These are phyloP conservation scores for Coffea eugenioides DNA, from an alignment of 257 asterid genomes.

Conservation along the genomic window DNA sequence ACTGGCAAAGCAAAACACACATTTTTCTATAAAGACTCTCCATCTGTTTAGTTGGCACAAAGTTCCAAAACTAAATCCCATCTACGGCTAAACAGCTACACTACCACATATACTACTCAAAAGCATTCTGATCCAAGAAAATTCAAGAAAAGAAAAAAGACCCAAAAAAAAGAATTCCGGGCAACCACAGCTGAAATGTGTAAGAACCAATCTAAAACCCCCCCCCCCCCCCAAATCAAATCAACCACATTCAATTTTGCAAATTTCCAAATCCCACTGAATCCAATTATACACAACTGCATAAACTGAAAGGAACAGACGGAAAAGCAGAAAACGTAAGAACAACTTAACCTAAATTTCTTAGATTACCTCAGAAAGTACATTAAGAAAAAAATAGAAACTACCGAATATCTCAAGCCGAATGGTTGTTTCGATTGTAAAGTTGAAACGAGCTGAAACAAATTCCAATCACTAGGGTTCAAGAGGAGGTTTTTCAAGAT, in stretches of 20 bases:
- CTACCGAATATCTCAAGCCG: slow-evolving; percentile 17
- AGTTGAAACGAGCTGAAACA: slow-evolving; percentile 8
- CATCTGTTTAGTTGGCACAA: background rate
- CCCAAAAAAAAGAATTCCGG: background rate
- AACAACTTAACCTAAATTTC: background rate
- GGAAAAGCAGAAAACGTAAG: background rate
- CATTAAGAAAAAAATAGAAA: background rate
- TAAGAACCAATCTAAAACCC: background rate
- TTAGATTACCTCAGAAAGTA: slow-evolving; percentile 12
- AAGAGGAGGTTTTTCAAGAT: slow-evolving; percentile 30
- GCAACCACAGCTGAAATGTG: background rate
- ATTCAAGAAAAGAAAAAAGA: background rate
- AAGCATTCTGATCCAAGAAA: slow-evolving; percentile 4
- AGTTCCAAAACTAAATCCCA: slow-evolving; percentile 3
- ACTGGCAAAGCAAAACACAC: background rate
- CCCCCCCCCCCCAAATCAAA: background rate
- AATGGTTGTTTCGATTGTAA: background rate
- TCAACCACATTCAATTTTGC: slow-evolving; percentile 3
- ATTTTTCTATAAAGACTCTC: background rate
- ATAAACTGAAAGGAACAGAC: slow-evolving; percentile 4
- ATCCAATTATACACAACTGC: slow-evolving; percentile 4
- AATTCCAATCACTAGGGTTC: slow-evolving; percentile 22
- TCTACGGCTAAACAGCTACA: background rate
- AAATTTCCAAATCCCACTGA: slow-evolving; percentile 4
- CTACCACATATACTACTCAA: background rate